Evolutionary conservation across 352 stramenopile genomes (phyloP), one percentile per base, ranked within the genome.

Genomic region (Pythium phragmitis): DNA sequence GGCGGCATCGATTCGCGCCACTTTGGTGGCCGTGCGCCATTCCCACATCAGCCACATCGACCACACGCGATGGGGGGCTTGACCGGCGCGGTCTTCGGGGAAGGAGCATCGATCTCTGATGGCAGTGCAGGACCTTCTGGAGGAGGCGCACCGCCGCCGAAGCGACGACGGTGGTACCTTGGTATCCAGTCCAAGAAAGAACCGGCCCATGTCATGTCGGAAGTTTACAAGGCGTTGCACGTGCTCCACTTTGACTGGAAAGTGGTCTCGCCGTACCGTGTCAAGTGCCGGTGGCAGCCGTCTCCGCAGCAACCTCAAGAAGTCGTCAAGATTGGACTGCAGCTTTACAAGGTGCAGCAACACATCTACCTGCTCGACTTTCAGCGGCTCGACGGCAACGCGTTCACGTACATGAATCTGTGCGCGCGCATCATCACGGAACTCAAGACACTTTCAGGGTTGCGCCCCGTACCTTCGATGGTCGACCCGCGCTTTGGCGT

Each of bases 111-210:
- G 16, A 34, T 45, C 12, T 26, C 33, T 4, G 36, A 48, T 16
- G 28, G 36, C 14, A 56, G 28, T 5, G 58, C 51, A 33, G 60
- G 37, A 5, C 65, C 21, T 0, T 11, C 21, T 11, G 16, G 34
- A n/a, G 16, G 42, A n/a, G 65, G 57, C 16, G 55, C 68, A 7
- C 79, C 79, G 9, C 72, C 80, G 1, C 74, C 77, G 7, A 94
- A 94, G 70, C 67, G 83, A 45, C 85, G 97, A 71, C 75, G 97
- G 66, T 99, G 98, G 98, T 99, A 99, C 72, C 69, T 99, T 55
- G 98, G 98, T 45, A 99, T 99, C 72, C 98, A 99, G 85, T 98
- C 91, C 68, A 99, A 99, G 75, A 99, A 99, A 76, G 97, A 99
- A 65, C 97, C 98, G 13, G 96, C 96, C 37, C 96, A 99, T 69